phyloP scores from a whole-genome alignment of 2,329 filamentous ascomycete species.

The Botrytis squamosa region DNA sequence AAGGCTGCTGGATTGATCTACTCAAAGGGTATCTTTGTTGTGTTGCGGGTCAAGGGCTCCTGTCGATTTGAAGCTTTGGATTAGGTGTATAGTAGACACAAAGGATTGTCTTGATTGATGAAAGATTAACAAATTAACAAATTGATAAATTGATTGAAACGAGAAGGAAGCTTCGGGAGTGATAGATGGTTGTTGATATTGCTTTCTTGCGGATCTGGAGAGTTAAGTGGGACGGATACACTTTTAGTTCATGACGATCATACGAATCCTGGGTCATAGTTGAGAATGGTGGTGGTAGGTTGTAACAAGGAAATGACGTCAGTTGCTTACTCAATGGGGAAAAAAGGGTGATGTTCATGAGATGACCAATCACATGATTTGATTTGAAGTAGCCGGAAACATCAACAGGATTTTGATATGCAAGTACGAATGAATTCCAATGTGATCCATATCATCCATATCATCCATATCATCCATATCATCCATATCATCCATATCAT shows the following conservation, averaged over 20 bases:
- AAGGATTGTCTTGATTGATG: neutral
- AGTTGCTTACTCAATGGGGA: neutral
- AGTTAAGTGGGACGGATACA: neutral
- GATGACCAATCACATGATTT: neutral
- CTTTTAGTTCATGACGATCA: conserved; percentile 10
- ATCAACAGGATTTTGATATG: neutral
- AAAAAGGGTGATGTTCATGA: neutral
- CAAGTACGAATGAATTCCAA: neutral
- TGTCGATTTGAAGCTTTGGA: neutral
- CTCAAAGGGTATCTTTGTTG: neutral
- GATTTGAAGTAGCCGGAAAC: neutral
- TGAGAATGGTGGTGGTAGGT: neutral
- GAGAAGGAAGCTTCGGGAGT: neutral
- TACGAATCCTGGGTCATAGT: neutral
- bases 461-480: neutral
- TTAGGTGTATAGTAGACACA: neutral
- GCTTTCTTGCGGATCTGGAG: conserved; percentile 12
- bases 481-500: neutral
- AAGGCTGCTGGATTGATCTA: conserved; percentile 27
- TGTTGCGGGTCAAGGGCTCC: neutral
- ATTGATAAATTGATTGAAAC: neutral
- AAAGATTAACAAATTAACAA: neutral
- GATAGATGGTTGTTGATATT: neutral
- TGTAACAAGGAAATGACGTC: conserved; percentile 18
- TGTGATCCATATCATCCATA: neutral